phyloP scores from a whole-genome alignment of 2,329 filamentous ascomycete genomes.

The Scedosporium aurantiacum region DNA sequence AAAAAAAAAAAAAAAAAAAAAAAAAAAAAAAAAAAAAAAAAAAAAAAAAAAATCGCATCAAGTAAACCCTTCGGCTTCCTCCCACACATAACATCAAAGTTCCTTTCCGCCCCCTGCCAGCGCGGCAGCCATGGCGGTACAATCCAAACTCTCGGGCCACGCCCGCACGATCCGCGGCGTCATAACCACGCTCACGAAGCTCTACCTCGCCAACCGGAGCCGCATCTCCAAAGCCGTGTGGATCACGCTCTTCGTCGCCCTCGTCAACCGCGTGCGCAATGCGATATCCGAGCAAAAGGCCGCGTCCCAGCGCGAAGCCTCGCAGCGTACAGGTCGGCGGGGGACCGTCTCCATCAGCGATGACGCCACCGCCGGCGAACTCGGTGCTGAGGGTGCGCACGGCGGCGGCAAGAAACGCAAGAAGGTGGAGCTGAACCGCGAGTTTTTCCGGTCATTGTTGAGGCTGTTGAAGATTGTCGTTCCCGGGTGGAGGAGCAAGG shows the following conservation, averaged over 20 bases:
- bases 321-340: conserved; percentile 34
- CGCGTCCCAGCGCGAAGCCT: conserved; percentile 58
- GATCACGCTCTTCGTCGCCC: conserved; percentile 66
- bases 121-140: conserved; percentile 52
- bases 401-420: conserved; percentile 39
- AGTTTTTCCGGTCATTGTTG: conserved; percentile 65
- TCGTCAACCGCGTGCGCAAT: conserved; percentile 79
- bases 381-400: too few species aligned
- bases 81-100: too few species aligned
- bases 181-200: conserved; percentile 53
- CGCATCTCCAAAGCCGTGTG: conserved; percentile 77
- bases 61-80: too few species aligned
- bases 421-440: conserved; percentile 85
- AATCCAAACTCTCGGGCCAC: conserved; percentile 57
- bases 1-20: too few species aligned
- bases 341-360: conserved; percentile 35
- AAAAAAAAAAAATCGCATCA: too few species aligned
- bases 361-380: conserved; percentile 11
- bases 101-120: background rate
- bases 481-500: conserved; percentile 80
- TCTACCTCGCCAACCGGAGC: conserved; percentile 71
- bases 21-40: too few species aligned
- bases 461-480: conserved; percentile 77
- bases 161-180: conserved; percentile 53
- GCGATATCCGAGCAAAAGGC: conserved; percentile 90